Percentiles rank a stretch among this genome's conserved stretches.
Evolutionary conservation across 306 rosid species (phyloP).

Genomic region (Cucurbita moschata): DNA sequence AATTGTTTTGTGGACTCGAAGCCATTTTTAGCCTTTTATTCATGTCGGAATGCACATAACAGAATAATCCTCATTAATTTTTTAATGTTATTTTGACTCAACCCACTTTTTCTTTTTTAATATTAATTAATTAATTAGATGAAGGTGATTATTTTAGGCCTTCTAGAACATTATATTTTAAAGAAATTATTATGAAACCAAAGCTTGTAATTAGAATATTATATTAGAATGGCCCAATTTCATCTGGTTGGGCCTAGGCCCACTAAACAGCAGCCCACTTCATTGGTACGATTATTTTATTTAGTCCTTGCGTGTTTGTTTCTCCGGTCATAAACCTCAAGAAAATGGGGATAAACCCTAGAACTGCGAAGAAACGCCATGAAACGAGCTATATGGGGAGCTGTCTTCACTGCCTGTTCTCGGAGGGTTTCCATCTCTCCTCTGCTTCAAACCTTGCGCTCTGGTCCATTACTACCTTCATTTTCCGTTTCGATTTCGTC

Average conservation of each 20-base stretch:
- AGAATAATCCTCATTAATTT: background rate
- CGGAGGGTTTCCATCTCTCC: constrained; percentile 19
- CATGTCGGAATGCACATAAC: background rate
- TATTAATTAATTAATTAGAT: background rate
- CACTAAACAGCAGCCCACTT: background rate
- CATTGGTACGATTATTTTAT: background rate
- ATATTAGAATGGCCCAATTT: background rate
- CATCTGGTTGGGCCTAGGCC: background rate
- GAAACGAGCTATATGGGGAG: constrained; percentile 23
- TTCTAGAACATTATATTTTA: background rate
- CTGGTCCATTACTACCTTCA: constrained; percentile 5
- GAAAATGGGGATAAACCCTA: constrained; percentile 2
- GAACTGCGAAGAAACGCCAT: constrained; percentile 4
- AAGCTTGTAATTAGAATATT: background rate
- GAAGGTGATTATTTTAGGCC: background rate
- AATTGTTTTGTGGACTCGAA: background rate
- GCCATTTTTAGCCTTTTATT: background rate
- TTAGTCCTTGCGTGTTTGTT: background rate
- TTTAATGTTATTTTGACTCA: background rate
- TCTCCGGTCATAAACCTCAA: background rate
- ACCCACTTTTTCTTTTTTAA: background rate
- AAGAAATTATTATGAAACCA: background rate
- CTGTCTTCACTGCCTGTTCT: constrained; percentile 8
- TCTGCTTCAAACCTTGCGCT: background rate
- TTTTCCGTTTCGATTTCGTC: constrained; percentile 8